Percentiles rank a stretch among this genome's conserved stretches.
Evolutionary conservation across 495 filamentous ascomycete species (phyloP).

Genomic region (Hypomontagnella monticulosa): DNA sequence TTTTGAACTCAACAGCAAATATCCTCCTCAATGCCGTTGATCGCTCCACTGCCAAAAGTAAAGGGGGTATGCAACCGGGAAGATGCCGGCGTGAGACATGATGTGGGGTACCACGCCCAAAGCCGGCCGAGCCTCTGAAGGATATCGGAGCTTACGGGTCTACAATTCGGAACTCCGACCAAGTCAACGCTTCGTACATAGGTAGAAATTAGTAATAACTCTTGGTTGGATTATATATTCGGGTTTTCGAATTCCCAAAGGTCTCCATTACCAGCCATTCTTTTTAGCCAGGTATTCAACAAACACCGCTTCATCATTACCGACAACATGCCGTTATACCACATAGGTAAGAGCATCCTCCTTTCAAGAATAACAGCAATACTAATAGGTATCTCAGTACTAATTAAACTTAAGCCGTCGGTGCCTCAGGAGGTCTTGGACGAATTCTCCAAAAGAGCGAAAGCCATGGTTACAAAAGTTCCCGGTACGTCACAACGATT

Average conservation of each 20-base stretch:
- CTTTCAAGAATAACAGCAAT: background rate
- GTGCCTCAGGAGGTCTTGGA: background rate
- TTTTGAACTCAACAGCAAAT: background rate
- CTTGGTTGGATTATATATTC: no score
- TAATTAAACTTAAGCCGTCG: constrained; percentile 8
- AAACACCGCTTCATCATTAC: background rate
- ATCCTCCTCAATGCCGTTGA: background rate
- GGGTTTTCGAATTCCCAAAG: background rate
- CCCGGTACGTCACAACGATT: constrained; percentile 1
- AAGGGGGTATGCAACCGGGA: background rate
- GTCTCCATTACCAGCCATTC: background rate
- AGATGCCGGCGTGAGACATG: background rate
- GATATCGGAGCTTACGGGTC: background rate
- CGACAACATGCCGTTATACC: constrained; percentile 21
- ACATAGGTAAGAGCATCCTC: constrained; percentile 11
- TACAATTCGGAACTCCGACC: background rate
- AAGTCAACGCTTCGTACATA: no score
- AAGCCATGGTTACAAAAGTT: constrained; percentile 9
- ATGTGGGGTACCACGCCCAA: constrained; percentile 3
- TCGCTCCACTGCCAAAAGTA: background rate
- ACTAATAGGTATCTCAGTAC: background rate
- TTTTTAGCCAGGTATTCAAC: background rate
- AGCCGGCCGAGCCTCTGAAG: background rate
- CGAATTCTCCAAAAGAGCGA: constrained; percentile 11
- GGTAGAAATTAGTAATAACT: no score